Base-by-base conservation (phyloP, 345 rosid species). In the Citrus unshiu region DNA sequence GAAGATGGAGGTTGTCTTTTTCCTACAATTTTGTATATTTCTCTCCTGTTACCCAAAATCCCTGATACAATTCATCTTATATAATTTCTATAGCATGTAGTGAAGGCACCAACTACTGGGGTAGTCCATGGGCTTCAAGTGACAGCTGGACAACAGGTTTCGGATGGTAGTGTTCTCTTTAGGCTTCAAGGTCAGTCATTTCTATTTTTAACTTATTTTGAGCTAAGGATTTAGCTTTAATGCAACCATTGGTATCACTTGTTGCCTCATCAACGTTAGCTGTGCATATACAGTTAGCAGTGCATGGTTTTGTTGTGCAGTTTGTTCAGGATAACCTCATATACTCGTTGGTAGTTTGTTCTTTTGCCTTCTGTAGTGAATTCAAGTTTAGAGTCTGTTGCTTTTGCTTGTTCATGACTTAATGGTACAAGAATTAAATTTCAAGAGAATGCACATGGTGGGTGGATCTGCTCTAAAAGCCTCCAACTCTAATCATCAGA, bases 1-100 rank as follows among this genome's bases (percentile, higher is more conserved):
- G 98, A 95, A 95, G 88, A 95, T 95, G 98, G 99, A 95, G 99
- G 98, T 92, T 73, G 58, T 56, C 30, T 67, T 64, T 40, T 76
- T 16, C 37, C 68, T 72, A 60, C 51, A 32, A 63, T 65, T 37
- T 32, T 43, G 61, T 46, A 13, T 13, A 46, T 1, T 9, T 72
- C 79, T 24, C 24, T 43, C 65, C 6, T 6, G 8, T 59, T 58
- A 66, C 37, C 2, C 27, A 60, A 4, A 75, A 76, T 27, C 59
- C 57, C 60, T 65, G 62, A 73, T 73, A 7, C 43, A 62, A 30
- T 65, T 69, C 25, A 68, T 40, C 40, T 37, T 5, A 40, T 10
- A 46, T 76, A 35, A 63, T 70, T 39, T 75, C 25, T n/a, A 72
- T 78, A 92, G 99, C 99, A 93, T 76, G 93, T 95, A 49, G 95